Evolutionary conservation across 805 yeast genomes (phyloP), one percentile per base, ranked within the genome.

Genomic region (Hanseniaspora jakobsenii): DNA sequence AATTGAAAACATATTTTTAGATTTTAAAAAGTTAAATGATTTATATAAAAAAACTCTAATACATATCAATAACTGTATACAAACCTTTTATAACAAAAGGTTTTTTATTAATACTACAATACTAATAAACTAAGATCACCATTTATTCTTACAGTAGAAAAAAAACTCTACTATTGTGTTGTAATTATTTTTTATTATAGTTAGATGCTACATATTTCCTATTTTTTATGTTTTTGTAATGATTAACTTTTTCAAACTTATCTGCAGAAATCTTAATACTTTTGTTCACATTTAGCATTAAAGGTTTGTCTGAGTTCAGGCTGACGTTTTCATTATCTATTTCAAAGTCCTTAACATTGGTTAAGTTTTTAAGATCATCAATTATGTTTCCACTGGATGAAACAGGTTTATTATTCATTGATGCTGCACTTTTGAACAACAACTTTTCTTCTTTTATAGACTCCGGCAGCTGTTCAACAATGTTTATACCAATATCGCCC

Each of bases 251-350:
- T 23, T 42, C 46, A 35, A 42, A 42, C 9, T 42, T 35, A 2
- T 42, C 46, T 3, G 46, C 10, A 8, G 39, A 35, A 21, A 42
- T 42, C 12, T 42, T 42, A 30, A 42, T 42, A 10, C 46, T 42
- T n/a, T 35, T 42, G 23, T 35, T 32, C 3, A 35, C 39, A 29
- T 42, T 42, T 24, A 42, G 14, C 2, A 42, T 4, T 5, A 35
- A 29, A 2, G 46, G 46, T 23, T 42, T 42, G 7, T 28, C 39
- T 4, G 28, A 12, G 6, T 19, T 23, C n/a, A n/a, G n/a, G 3
- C 21, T 29, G 10, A 27, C 24, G 8, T 21, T 28, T 22, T 42
- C 46, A 35, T 27, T 30, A 10, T 27, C 22, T 6, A 23, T 27
- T 21, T 14, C 29, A 21, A 42, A 42, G 21, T 34, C 27, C 13